Percentiles rank a stretch among this genome's conserved stretches.
Conservation (phyloP, 2,329 filamentous ascomycete genomes). For the Colletotrichum sansevieriae region DNA sequence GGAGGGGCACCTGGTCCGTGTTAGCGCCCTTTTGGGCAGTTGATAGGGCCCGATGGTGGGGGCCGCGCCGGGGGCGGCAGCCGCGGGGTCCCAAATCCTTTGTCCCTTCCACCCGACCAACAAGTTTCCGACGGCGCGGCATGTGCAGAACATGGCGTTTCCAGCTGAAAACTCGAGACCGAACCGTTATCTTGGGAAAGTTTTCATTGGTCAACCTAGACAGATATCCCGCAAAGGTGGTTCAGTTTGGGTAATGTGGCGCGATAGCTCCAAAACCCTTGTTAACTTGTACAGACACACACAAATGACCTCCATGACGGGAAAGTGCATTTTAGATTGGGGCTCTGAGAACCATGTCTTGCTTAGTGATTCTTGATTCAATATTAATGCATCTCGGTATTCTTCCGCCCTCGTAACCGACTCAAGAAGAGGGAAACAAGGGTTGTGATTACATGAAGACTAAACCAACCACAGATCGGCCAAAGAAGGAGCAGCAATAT, state of each 20-base stretch:
- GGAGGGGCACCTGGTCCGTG: slow-evolving; percentile 38
- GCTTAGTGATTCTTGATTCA: too few relatives aligned
- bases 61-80: slow-evolving; percentile 14
- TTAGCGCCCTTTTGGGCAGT: slow-evolving; percentile 19
- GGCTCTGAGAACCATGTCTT: too few relatives aligned
- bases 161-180: slow-evolving; percentile 8
- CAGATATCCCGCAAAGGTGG: not conserved
- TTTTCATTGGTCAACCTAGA: accelerated
- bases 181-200: not conserved
- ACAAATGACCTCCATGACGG: too few relatives aligned
- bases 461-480: too few relatives aligned
- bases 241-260: slow-evolving; percentile 7
- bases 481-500: too few relatives aligned
- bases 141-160: slow-evolving; percentile 1
- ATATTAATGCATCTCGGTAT: too few relatives aligned
- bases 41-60: slow-evolving; percentile 20
- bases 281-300: not conserved
- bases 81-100: slow-evolving; percentile 23
- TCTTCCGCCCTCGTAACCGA: too few relatives aligned
- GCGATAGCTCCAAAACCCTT: not conserved
- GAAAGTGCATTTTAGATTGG: too few relatives aligned
- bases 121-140: not conserved
- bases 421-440: too few relatives aligned
- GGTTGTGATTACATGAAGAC: too few relatives aligned
- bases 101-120: not conserved